These are phyloP conservation scores for Hysterangium stoloniferum DNA, from an alignment of 768 basidiomycete species.

Conservation along the genomic window DNA sequence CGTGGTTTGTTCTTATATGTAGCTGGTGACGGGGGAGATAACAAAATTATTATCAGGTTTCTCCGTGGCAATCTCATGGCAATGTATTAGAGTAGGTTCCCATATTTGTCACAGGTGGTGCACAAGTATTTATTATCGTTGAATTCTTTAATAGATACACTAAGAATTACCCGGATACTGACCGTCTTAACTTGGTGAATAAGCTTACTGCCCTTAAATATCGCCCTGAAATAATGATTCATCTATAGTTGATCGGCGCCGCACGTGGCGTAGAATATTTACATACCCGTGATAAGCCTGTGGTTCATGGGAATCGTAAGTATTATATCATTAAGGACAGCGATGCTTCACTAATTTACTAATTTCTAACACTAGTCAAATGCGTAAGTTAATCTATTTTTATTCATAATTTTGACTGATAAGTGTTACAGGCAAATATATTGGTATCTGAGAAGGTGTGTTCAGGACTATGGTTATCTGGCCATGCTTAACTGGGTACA, in stretches of 20 bases:
- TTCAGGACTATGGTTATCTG: neutral
- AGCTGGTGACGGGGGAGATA: neutral
- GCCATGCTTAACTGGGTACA: slow-evolving; percentile 16
- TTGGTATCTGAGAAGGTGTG: slow-evolving; percentile 43
- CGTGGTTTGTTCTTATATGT: slow-evolving; percentile 2
- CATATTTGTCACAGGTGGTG: neutral
- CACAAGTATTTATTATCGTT: neutral
- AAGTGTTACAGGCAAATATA: slow-evolving; percentile 41
- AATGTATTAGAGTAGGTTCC: slow-evolving; percentile 43
- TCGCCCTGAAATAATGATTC: neutral
- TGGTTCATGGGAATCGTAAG: slow-evolving; percentile 55
- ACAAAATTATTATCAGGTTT: slow-evolving; percentile 32
- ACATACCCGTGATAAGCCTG: slow-evolving; percentile 35
- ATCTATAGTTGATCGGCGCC: slow-evolving; percentile 40
- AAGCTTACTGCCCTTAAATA: neutral
- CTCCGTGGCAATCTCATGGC: slow-evolving; percentile 55
- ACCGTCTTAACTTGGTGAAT: slow-evolving; percentile 39
- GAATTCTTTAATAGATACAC: slow-evolving; percentile 34
- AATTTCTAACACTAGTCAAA: slow-evolving; percentile 36
- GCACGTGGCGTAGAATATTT: slow-evolving; percentile 51
- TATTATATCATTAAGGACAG: slow-evolving; percentile 5
- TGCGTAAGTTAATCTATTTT: slow-evolving; percentile 37
- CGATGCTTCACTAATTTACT: slow-evolving; percentile 10
- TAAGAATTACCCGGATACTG: slow-evolving; percentile 25
- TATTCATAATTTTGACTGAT: slow-evolving; percentile 7